A percentile compares a stretch with the other conserved stretches of the same genome.
These are phyloP conservation scores for Salmacisia buchloeana DNA, from an alignment of 1,284 basidiomycete genomes.

Conservation along the genomic window DNA sequence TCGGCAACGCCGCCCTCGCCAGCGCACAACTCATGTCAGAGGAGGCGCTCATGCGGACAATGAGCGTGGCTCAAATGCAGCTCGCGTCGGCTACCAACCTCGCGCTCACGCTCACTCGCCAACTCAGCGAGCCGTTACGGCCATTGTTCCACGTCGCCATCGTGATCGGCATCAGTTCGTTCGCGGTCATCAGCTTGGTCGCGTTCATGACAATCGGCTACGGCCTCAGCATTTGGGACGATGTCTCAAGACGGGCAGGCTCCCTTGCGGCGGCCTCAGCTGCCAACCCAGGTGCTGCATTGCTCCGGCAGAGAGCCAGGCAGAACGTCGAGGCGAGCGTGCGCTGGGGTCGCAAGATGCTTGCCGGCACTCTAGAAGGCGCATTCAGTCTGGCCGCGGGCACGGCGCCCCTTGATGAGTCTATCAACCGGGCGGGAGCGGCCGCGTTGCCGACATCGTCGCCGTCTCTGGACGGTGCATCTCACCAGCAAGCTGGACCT, in stretches of 20 bases:
- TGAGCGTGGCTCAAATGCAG: constrained; percentile 35
- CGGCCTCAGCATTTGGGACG: constrained; percentile 37
- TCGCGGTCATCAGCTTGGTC: constrained; percentile 30
- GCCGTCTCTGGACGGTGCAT: not conserved
- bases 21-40: constrained; percentile 14
- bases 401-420: not conserved
- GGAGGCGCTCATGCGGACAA: constrained; percentile 25
- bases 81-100: constrained; percentile 31
- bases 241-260: constrained; percentile 22
- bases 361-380: constrained; percentile 7
- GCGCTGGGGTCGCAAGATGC: constrained; percentile 27
- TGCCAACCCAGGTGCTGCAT: constrained; percentile 6
- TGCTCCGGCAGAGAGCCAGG: constrained; percentile 11
- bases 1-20: not conserved
- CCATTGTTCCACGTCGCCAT: constrained; percentile 36
- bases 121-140: constrained; percentile 31
- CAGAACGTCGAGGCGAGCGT: constrained; percentile 22
- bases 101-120: constrained; percentile 33
- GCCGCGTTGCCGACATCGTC: not conserved
- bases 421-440: not conserved
- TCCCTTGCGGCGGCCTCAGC: constrained; percentile 22
- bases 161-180: constrained; percentile 35
- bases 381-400: not conserved
- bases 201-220: constrained; percentile 35
- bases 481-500: too few relatives aligned